Evolutionary conservation across 164 flowering plant species (phyloP), one percentile per base, ranked within the genome.

Genomic region (Paratinospora sagittata): DNA sequence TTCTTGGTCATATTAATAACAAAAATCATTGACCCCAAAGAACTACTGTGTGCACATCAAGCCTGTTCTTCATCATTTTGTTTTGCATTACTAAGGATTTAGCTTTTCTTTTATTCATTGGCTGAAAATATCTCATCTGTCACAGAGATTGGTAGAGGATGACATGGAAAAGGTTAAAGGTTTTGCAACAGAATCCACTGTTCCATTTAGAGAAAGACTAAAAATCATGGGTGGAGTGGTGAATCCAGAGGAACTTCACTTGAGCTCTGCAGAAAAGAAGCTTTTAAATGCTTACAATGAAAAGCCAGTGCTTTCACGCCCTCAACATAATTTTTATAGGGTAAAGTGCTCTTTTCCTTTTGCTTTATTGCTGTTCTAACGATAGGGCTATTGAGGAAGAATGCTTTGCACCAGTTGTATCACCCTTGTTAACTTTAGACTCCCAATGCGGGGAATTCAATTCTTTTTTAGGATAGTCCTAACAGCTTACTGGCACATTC

Each of bases 271-370:
- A 7, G 99, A 96, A 71, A 91, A 70, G 78, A 96, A 91, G 83
- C 98, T 96, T 27, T 60, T 96, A 39, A 73, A 82, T 62, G 92
- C 95, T 68, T 96, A 93, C 74, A 96, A 93, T 68, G 97, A 93
- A 70, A 93, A 93, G 79, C 99, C 99, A 1, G 99, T 96, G 65
- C 98, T 96, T 55, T 96, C 99, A 26, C 96, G 98, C 49, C 99
- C 99, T 61, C 99, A 96, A 72, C 99, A 96, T 79, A 80, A 79
- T 62, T 91, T 96, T 72, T 90, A 87, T 65, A 85, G 72, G 96
- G 98, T 94, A 76, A 76, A 23, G 6, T 17, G 30, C 43, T 30
- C 3, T 23, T 4, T 67, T 43, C 63, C 27, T 8, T 16, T 21
- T 37, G 52, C 13, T 21, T 24, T 34, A 19, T 7, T n/a, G n/a